phyloP scores from a whole-genome alignment of 2,329 filamentous ascomycete genomes.

The Colletotrichum sp. region DNA sequence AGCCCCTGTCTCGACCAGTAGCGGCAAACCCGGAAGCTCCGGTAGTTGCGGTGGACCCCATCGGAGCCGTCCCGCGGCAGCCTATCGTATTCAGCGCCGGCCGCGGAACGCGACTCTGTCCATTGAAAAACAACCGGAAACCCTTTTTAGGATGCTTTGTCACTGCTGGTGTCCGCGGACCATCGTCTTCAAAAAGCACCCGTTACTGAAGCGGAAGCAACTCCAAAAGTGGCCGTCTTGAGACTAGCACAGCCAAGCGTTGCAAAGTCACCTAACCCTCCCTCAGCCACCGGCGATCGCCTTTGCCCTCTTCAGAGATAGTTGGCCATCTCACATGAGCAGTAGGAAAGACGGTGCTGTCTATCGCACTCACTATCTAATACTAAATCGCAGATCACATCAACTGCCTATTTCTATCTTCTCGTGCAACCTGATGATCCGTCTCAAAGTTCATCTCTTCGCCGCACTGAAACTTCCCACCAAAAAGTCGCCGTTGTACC shows the following conservation, averaged over 20 bases:
- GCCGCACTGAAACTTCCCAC: neutral
- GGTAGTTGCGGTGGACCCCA: neutral
- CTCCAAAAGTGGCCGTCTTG: neutral
- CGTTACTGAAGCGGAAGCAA: neutral
- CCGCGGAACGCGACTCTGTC: neutral
- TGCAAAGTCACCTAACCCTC: neutral
- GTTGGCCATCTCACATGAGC: neutral
- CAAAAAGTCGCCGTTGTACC: neutral
- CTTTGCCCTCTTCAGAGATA: neutral
- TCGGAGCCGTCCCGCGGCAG: neutral
- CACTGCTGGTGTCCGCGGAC: neutral
- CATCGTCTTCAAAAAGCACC: neutral
- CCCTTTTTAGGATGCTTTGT: neutral
- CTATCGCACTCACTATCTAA: neutral
- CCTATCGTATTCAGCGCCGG: neutral
- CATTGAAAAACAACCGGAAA: neutral
- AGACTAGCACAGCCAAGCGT: neutral
- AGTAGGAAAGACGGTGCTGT: neutral
- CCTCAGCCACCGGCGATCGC: neutral
- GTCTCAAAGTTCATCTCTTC: neutral
- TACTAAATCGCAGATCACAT: neutral
- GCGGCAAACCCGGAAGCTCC: neutral
- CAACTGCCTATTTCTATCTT: neutral
- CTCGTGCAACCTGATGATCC: neutral
- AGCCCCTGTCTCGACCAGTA: neutral